phyloP scores from a whole-genome alignment of 805 yeast species.

The Scheffersomyces amazonensis region DNA sequence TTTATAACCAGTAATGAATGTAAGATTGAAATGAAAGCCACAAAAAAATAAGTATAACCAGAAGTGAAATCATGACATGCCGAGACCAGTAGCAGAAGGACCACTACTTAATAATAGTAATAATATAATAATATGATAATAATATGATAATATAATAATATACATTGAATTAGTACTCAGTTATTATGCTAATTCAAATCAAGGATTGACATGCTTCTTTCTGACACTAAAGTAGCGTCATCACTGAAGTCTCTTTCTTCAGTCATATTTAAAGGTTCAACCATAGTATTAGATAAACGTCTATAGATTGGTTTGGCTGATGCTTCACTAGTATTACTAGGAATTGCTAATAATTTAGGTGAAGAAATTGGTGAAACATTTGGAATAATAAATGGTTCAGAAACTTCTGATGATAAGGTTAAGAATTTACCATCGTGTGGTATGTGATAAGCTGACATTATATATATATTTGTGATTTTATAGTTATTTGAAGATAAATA shows the following conservation, averaged over 20 bases:
- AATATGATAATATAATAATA: no score
- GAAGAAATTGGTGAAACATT: conserved; percentile 56
- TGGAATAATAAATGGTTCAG: conserved; percentile 65
- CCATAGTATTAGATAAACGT: background rate
- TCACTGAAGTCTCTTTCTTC: background rate
- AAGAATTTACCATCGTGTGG: conserved; percentile 30
- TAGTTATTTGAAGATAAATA: no score
- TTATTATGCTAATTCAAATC: conserved; percentile 22
- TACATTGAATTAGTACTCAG: no score
- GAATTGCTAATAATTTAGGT: conserved; percentile 13
- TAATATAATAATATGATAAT: no score
- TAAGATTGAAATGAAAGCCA: no score
- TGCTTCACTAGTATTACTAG: background rate
- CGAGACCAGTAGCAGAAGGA: no score
- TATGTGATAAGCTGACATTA: no score
- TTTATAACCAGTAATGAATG: no score
- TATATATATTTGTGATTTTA: no score
- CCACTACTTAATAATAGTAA: no score
- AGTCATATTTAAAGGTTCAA: background rate
- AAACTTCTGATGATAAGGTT: conserved; percentile 52
- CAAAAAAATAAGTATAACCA: no score
- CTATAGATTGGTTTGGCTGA: background rate
- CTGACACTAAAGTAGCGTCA: conserved; percentile 3
- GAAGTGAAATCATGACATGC: no score
- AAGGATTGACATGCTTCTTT: conserved; percentile 20